These are phyloP conservation scores for Macrophomina pseudophaseolina DNA, from an alignment of 2,329 filamentous ascomycete genomes.

Conservation along the genomic window DNA sequence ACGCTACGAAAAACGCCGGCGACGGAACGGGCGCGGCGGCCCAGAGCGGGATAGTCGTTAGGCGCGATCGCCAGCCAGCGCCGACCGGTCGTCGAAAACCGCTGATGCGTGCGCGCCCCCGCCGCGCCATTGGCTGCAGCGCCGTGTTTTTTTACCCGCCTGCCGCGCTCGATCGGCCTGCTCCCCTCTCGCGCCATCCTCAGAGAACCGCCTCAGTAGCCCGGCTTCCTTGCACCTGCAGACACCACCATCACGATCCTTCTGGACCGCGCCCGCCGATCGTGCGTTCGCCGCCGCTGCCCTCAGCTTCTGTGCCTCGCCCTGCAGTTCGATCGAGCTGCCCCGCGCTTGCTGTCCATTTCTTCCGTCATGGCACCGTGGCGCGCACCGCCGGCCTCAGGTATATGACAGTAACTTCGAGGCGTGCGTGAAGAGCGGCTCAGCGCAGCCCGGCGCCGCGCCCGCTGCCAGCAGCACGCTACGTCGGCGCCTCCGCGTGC, in stretches of 20 bases:
- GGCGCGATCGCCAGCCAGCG: constrained; percentile 19
- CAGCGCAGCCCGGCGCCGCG: not conserved
- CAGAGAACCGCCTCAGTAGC: constrained; percentile 11
- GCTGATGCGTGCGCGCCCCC: constrained; percentile 5
- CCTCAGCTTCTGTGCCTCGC: not conserved
- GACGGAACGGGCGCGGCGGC: constrained; percentile 17
- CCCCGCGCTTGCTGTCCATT: no score
- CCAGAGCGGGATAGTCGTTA: constrained; percentile 4
- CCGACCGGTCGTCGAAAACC: constrained; percentile 10
- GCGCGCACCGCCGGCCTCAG: constrained; percentile 4
- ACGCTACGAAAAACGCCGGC: constrained; percentile 22
- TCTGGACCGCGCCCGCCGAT: constrained; percentile 3
- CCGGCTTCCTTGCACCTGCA: constrained; percentile 12
- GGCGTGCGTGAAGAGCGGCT: constrained; percentile 10
- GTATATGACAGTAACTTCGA: not conserved
- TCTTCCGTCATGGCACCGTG: not conserved
- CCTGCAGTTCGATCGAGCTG: not conserved
- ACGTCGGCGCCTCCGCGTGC: constrained; percentile 20
- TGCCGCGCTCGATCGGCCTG: constrained; percentile 18
- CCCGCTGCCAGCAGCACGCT: constrained; percentile 9
- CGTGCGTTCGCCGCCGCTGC: constrained; percentile 2
- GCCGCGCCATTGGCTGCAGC: not conserved
- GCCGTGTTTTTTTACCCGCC: constrained; percentile 20
- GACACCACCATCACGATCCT: constrained; percentile 8
- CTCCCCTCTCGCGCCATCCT: constrained; percentile 18